Evolutionary conservation across 306 rosid genomes (phyloP).

Genomic region (Hippophae gyantsensis): DNA sequence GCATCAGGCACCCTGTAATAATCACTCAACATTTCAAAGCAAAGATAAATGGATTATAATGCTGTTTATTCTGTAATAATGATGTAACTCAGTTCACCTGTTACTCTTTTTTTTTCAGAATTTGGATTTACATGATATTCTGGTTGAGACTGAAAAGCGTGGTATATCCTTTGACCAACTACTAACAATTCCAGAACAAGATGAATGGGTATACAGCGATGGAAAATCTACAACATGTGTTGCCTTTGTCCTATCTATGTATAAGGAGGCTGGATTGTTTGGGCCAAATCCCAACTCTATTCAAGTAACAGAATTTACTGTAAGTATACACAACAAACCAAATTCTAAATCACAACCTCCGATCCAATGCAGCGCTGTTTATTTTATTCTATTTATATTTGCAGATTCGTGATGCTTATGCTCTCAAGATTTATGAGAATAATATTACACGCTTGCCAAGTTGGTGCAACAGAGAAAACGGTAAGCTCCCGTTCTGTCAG

Average conservation of each 20-base stretch:
- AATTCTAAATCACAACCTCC: not conserved
- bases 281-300: slow-evolving; percentile 61
- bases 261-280: slow-evolving; percentile 83
- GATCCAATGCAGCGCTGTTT: slow-evolving; percentile 4
- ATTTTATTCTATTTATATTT: not conserved
- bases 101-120: slow-evolving; percentile 30
- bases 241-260: slow-evolving; percentile 86
- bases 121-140: slow-evolving; percentile 68
- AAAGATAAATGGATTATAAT: not conserved
- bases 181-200: slow-evolving; percentile 88
- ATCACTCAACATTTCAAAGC: too few species aligned
- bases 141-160: slow-evolving; percentile 71
- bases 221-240: slow-evolving; percentile 96
- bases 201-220: slow-evolving; percentile 94
- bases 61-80: slow-evolving; percentile 2
- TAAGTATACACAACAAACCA: slow-evolving; percentile 27
- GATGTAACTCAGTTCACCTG: not conserved
- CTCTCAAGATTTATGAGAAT: slow-evolving; percentile 72
- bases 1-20: slow-evolving; percentile 73
- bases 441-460: slow-evolving; percentile 73
- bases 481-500: slow-evolving; percentile 77
- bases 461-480: slow-evolving; percentile 69
- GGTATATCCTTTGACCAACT: slow-evolving; percentile 69
- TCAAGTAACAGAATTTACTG: slow-evolving; percentile 96
- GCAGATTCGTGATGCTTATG: slow-evolving; percentile 91